Evolutionary conservation across 768 basidiomycete genomes (phyloP).

Genomic region (Termitomyces sp.): DNA sequence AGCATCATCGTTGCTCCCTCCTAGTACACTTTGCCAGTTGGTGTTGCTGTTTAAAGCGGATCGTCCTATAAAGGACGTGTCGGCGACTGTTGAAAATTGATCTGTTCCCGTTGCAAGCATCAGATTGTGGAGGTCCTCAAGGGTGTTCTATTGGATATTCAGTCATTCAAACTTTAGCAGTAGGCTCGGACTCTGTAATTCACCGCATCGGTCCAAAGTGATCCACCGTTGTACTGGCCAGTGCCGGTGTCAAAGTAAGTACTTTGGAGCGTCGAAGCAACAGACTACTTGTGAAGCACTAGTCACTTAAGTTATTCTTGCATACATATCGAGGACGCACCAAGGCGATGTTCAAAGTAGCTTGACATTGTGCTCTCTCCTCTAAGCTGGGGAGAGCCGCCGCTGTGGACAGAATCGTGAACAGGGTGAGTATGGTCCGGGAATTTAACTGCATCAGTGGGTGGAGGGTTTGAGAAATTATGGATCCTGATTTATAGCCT

Average conservation of each 20-base stretch:
- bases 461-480: not conserved
- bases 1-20: conserved; percentile 52
- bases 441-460: not conserved
- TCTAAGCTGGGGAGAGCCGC: conserved; percentile 9
- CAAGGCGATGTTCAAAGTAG: conserved; percentile 13
- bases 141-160: conserved; percentile 36
- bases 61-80: conserved; percentile 42
- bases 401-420: not conserved
- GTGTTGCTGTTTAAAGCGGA: conserved; percentile 35
- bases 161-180: not conserved
- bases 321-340: not conserved
- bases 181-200: conserved; percentile 3
- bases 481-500: not conserved
- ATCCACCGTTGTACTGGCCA: conserved; percentile 46
- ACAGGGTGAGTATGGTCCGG: not conserved
- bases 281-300: conserved; percentile 19
- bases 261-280: conserved; percentile 30
- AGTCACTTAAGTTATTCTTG: not conserved
- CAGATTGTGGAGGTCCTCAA: conserved; percentile 56
- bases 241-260: conserved; percentile 37
- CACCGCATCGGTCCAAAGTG: conserved; percentile 56
- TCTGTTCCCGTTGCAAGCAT: conserved; percentile 48
- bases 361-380: conserved; percentile 16
- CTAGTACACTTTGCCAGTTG: conserved; percentile 41
- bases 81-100: conserved; percentile 37